A percentile compares a stretch with the other conserved stretches of the same genome.
These are phyloP conservation scores for Wallacemonas sp. DNA, from an alignment of 208 protist species.

Conservation along the genomic window DNA sequence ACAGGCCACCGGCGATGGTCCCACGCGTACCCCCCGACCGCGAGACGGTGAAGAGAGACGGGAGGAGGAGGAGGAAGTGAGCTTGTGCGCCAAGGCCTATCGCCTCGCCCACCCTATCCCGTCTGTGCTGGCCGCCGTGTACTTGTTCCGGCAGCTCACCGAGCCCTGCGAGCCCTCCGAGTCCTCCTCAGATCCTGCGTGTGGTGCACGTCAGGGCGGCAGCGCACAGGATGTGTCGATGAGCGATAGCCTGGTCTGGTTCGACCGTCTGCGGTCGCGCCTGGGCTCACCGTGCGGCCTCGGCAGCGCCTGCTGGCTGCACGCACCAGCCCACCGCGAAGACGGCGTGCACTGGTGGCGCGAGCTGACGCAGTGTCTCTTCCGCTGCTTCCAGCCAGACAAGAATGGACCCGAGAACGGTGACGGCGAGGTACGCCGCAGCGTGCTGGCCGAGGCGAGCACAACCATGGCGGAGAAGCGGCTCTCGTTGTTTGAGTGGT, in stretches of 20 bases:
- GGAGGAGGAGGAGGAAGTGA: not conserved
- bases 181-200: not conserved
- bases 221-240: not conserved
- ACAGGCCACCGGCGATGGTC: too few relatives aligned
- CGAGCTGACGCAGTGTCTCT: constrained; percentile 7
- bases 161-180: too few relatives aligned
- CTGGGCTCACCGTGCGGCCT: not conserved
- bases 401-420: too few relatives aligned
- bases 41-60: not conserved
- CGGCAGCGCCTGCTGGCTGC: constrained; percentile 4
- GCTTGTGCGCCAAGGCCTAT: constrained; percentile 5
- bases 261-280: not conserved
- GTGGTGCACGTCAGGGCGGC: not conserved
- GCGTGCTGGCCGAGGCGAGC: not conserved
- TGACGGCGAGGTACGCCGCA: too few relatives aligned
- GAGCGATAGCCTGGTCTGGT: not conserved
- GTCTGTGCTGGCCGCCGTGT: not conserved
- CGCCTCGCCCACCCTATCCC: not conserved
- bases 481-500: constrained; percentile 3
- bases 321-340: not conserved
- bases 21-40: not conserved
- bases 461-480: not conserved
- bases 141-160: not conserved
- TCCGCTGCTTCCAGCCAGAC: not conserved
- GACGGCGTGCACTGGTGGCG: not conserved